Evolutionary conservation across 78 protist species (phyloP), one percentile per base, ranked within the genome.

Genomic region (Dictyostelium brefeldianum): DNA sequence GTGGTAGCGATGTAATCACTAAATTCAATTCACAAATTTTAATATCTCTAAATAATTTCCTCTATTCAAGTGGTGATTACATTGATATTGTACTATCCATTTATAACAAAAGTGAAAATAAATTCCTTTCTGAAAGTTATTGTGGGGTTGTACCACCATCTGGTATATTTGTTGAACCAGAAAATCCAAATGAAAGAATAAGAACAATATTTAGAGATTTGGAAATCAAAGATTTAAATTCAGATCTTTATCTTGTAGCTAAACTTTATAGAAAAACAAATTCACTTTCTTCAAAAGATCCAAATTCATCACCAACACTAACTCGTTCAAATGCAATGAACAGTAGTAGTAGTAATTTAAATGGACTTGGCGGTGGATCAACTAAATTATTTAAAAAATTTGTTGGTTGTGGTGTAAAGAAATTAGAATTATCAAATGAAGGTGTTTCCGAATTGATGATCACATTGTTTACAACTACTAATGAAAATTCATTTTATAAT

Each of bases 141-240:
- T 64, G 83, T 65, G 93, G 93, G 3, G 20, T 87, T 8, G 65
- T 87, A 8, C 93, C 93, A 27, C 83, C 85, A 25, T 15, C 29
- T n/a, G 93, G 93, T 48, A 62, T 87, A 9, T 87, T 87, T 50
- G 93, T 87, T 7, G 93, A 87, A 47, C 93, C 93, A 53, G 93
- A 87, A 70, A 87, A 77, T 64, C 93, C 93, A 59, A 46, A 74
- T 12, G 93, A 87, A 29, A 87, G 73, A 47, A 87, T 87, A 12
- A 25, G 93, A 29, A 87, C 93, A 0, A 87, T 87, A 2, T 87
- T 87, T 36, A 74, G 81, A 50, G 93, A 87, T 51, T 51, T 87
- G 2, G 93, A 87, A 25, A 7, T 75, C 1, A 56, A 65, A 14
- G 93, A 87, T 27, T 48, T 87, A 4, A 80, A 87, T 10, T 74